Evolutionary conservation across 2,329 filamentous ascomycete species (phyloP), one percentile per base, ranked within the genome.

Genomic region (Phyllosticta paracitricarpa): DNA sequence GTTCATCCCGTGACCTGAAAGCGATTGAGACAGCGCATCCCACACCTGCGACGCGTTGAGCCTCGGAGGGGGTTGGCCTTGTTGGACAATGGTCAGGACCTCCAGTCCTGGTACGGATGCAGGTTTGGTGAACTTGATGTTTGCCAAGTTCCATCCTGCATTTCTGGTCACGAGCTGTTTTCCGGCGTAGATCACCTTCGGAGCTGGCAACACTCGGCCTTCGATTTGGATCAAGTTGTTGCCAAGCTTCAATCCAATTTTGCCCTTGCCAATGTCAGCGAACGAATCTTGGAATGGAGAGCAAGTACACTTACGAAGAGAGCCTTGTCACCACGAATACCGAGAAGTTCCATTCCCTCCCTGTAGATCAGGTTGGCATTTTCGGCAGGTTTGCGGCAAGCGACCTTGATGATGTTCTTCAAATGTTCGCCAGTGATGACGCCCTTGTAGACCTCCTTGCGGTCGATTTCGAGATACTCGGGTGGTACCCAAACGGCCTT

Each of bases 341-440:
- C 59, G 4, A 65, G 53, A 5, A 52, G 52, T 3, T 25, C 25
- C 1, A 65, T 28, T 12, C 64, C 61, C 51, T 65, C 61, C n/a
- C 55, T 35, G 12, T 55, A 51, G 19, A 63, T 63, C 33, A 61
- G 22, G 12, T 58, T 33, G 8, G 62, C 60, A 9, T 53, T 64
- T 35, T 19, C 48, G 35, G 22, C 57, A 2, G 57, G 40, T 8
- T 22, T n/a, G 10, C 57, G 64, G 3, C 56, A 25, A 1, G 64
- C 61, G 22, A 55, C 10, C 12, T 25, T 57, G 22, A 65, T 56
- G 61, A 65, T 64, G 5, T 25, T 12, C 2, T 55, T 6, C 1
- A 35, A 30, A 19, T 25, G 56, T 7, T n/a, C 48, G 4, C 54
- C 9, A 2, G 59, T 54, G 12, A 64, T 26, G 10, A 51, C 28